Percentiles rank a stretch among this genome's conserved stretches.
phyloP scores from a whole-genome alignment of 352 stramenopile genomes.

The Hyaloperonospora brassicae region DNA sequence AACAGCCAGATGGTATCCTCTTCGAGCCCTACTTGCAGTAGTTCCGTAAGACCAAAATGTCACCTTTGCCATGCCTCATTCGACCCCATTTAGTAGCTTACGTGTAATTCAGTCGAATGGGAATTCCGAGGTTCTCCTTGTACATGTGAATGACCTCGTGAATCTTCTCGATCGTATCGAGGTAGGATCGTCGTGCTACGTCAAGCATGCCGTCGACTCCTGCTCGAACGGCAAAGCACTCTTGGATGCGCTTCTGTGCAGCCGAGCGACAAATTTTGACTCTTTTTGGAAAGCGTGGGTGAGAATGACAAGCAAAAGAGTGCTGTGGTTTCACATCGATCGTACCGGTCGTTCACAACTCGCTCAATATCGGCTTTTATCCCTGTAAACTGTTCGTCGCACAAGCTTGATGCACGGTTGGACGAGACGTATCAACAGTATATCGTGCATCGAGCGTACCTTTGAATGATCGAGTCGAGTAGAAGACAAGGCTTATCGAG shows the following conservation, averaged over 20 bases:
- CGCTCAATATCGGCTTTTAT: slow-evolving; percentile 60
- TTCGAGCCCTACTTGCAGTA: slow-evolving; percentile 27
- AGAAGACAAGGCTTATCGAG: slow-evolving; percentile 32
- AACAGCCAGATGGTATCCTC: slow-evolving; percentile 68
- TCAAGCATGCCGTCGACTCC: slow-evolving; percentile 84
- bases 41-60: not conserved
- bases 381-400: slow-evolving; percentile 40
- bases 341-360: slow-evolving; percentile 69
- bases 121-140: slow-evolving; percentile 59
- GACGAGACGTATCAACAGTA: slow-evolving; percentile 4
- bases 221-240: slow-evolving; percentile 71
- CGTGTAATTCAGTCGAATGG: slow-evolving; percentile 73
- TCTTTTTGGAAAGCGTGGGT: slow-evolving; percentile 18
- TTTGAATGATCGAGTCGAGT: slow-evolving; percentile 58
- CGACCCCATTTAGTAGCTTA: slow-evolving; percentile 20
- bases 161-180: slow-evolving; percentile 80
- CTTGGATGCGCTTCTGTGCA: slow-evolving; percentile 78
- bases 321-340: not conserved
- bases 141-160: slow-evolving; percentile 66
- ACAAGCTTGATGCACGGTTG: slow-evolving; percentile 30
- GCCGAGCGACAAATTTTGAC: slow-evolving; percentile 57
- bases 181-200: slow-evolving; percentile 66
- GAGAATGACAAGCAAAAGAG: not conserved
- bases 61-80: not conserved
- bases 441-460: slow-evolving; percentile 22